Evolutionary conservation across 208 protist species (phyloP), one percentile per base, ranked within the genome.

Genomic region (Blastocrithidia nonstop): DNA sequence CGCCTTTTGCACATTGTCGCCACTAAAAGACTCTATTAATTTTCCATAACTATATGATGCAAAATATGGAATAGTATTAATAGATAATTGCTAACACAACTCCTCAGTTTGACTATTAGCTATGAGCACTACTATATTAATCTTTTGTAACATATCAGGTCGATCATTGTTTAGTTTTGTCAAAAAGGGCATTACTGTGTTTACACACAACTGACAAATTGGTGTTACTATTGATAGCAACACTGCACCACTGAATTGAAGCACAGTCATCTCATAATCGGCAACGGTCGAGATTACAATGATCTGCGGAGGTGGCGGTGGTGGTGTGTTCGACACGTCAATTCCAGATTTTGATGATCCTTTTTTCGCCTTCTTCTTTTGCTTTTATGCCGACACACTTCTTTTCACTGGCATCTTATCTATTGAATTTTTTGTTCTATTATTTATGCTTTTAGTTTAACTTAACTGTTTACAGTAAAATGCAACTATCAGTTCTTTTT

Each of bases 1-100:
- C 21, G 61, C 67, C 51, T 90, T 90, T 9, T 83, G 71, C 1
- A 63, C 45, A 38, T 83, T 90, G 42, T 90, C 65, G 4, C 81
- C 81, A 6, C 51, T 37, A 45, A 90, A 86, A 22, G 38, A 27
- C 1, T 47, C 35, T 0, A 86, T 39, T 6, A 61, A 47, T 7
- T 51, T 52, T n/a, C 81, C 81, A 50, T 77, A 81, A 8, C 67
- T 57, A 55, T 76, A 86, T 25, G 64, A 58, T 8, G 50, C 54
- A 54, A 71, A 71, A 32, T 48, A 71, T 4, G 81, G 81, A 0
- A 77, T 33, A 2, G 69, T 31, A 0, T 47, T 48, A 7, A 90
- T 61, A 7, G 57, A 29, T 8, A 86, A 54, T 8, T 28, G 32
- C 13, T 59, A 39, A 33, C 74, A 84, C 24, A 89, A 40, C n/a